These are phyloP conservation scores for Cladosporium cucumerinum DNA, from an alignment of 2,329 filamentous ascomycete species.

Conservation along the genomic window DNA sequence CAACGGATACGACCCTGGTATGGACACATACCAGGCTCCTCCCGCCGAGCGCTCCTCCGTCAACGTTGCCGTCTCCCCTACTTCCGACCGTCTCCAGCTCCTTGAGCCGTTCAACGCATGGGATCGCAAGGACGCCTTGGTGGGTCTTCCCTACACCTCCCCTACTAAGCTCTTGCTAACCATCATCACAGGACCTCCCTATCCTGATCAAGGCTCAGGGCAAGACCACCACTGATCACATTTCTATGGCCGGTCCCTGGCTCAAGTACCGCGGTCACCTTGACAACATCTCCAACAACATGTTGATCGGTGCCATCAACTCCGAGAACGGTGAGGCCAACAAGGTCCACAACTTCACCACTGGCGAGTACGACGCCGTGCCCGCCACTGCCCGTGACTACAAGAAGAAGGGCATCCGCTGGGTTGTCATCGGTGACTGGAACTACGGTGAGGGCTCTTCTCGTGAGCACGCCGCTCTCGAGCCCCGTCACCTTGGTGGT, in stretches of 20 bases:
- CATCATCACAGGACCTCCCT: slow-evolving; percentile 56
- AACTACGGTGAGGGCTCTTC: slow-evolving; percentile 98
- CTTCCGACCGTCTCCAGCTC: slow-evolving; percentile 90
- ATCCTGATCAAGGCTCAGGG: slow-evolving; percentile 96
- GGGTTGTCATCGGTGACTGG: slow-evolving; percentile 98
- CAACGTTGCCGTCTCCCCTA: slow-evolving; percentile 77
- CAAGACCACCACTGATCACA: slow-evolving; percentile 67
- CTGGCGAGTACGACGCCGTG: slow-evolving; percentile 78
- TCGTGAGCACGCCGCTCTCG: slow-evolving; percentile 95
- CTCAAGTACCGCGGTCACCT: slow-evolving; percentile 98
- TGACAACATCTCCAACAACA: slow-evolving; percentile 99
- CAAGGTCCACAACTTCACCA: slow-evolving; percentile 91
- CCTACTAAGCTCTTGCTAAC: not conserved
- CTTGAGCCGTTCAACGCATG: slow-evolving; percentile 81
- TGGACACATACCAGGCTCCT: slow-evolving; percentile 94
- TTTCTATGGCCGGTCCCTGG: slow-evolving; percentile 79
- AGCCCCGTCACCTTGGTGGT: slow-evolving; percentile 95
- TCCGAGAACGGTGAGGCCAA: slow-evolving; percentile 94
- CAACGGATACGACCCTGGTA: slow-evolving; percentile 82
- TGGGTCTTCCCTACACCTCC: too few relatives aligned
- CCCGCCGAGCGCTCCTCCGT: slow-evolving; percentile 73
- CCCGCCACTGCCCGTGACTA: slow-evolving; percentile 95
- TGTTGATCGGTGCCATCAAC: slow-evolving; percentile 97
- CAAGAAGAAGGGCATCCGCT: slow-evolving; percentile 93
- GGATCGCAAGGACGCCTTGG: slow-evolving; percentile 74